phyloP scores from a whole-genome alignment of 805 yeast genomes.

The Lipomyces kockii region DNA sequence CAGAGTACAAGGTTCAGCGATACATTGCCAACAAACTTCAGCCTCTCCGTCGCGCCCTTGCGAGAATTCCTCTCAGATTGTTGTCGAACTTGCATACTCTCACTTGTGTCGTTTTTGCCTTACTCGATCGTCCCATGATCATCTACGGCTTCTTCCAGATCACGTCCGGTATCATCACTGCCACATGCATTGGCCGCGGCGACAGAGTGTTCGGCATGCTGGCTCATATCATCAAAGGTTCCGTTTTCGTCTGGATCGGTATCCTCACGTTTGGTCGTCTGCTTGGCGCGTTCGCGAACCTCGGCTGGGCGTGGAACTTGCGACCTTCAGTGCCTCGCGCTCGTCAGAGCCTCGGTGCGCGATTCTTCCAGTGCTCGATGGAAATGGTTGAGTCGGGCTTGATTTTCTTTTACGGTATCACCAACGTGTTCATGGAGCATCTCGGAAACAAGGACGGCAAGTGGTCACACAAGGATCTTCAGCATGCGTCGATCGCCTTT shows the following conservation, averaged over 20 bases:
- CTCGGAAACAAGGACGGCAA: conserved; percentile 75
- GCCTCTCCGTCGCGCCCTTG: conserved; percentile 27
- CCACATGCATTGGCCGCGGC: conserved; percentile 71
- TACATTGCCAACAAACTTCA: conserved; percentile 20
- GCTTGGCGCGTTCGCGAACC: conserved; percentile 73
- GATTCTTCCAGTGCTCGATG: conserved; percentile 56
- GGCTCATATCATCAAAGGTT: conserved; percentile 97
- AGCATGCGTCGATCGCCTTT: conserved; percentile 88
- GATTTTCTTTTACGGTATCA: conserved; percentile 84
- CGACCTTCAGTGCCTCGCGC: conserved; percentile 38
- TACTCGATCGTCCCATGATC: conserved; percentile 69
- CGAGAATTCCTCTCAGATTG: conserved; percentile 35
- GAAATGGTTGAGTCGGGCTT: conserved; percentile 81
- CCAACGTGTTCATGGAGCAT: conserved; percentile 91
- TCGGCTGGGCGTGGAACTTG: conserved; percentile 92
- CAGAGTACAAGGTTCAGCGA: conserved; percentile 32
- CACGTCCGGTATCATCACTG: conserved; percentile 64
- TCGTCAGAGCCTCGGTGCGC: conserved; percentile 44
- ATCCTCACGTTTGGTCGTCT: conserved; percentile 81
- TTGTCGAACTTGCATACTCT: conserved; percentile 41
- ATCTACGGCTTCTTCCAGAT: conserved; percentile 62
- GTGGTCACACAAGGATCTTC: conserved; percentile 90
- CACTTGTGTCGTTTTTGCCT: conserved; percentile 52
- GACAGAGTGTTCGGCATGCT: conserved; percentile 72
- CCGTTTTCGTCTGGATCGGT: conserved; percentile 80